Conservation (phyloP, 2,329 filamentous ascomycete genomes). For the Monilinia aucupariae region DNA sequence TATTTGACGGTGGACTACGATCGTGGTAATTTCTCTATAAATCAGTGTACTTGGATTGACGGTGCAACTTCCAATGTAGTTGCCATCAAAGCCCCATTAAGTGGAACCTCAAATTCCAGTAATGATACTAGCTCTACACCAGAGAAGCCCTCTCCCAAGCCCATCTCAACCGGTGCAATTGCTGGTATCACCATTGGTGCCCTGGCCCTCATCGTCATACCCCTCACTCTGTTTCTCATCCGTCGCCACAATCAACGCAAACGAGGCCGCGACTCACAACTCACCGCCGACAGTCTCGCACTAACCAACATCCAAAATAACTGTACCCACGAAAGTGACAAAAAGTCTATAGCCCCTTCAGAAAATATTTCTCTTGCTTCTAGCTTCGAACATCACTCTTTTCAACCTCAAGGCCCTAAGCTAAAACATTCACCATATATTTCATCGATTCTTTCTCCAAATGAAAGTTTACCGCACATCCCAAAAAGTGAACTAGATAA, state of each 20-base stretch:
- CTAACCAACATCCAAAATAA: neutral
- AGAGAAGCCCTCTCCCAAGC: neutral
- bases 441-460: neutral
- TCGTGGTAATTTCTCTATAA: conserved; percentile 38
- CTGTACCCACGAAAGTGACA: neutral
- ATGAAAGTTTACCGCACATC: neutral
- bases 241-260: neutral
- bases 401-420: neutral
- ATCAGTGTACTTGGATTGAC: conserved; percentile 35
- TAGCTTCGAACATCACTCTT: neutral
- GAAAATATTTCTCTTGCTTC: neutral
- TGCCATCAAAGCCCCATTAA: conserved; percentile 15
- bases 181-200: neutral
- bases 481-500: neutral
- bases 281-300: neutral
- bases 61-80: conserved; percentile 29
- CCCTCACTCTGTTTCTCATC: neutral
- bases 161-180: neutral
- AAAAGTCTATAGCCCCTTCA: neutral
- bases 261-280: neutral
- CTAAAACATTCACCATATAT: neutral
- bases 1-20: conserved; percentile 37
- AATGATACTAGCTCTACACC: neutral
- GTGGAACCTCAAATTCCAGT: neutral
- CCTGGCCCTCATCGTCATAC: neutral